phyloP scores from a whole-genome alignment of 768 basidiomycete genomes.

The Russula ochroleuca region DNA sequence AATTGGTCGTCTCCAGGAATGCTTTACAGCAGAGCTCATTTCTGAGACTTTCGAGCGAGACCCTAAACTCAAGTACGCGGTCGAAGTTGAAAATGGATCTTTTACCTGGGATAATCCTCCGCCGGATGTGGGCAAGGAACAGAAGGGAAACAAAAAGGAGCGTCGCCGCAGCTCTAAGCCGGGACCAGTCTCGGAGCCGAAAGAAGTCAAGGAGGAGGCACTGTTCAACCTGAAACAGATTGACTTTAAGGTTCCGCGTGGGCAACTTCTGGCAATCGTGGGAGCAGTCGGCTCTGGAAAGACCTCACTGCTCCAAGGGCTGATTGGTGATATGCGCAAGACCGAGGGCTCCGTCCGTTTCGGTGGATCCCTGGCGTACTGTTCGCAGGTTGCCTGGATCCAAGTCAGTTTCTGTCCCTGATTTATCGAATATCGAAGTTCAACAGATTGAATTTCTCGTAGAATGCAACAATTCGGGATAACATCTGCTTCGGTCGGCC shows the following conservation, averaged over 20 bases:
- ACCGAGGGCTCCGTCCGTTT: constrained; percentile 63
- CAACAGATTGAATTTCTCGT: background rate
- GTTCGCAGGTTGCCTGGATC: constrained; percentile 88
- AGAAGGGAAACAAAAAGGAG: constrained; percentile 25
- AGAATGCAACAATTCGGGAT: constrained; percentile 83
- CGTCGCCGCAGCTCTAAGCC: constrained; percentile 19
- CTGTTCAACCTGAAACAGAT: constrained; percentile 66
- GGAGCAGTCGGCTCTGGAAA: constrained; percentile 71
- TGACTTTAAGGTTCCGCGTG: constrained; percentile 63
- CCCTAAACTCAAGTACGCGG: constrained; percentile 51
- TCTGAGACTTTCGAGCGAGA: constrained; percentile 56
- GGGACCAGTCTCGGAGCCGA: constrained; percentile 21
- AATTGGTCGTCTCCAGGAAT: constrained; percentile 64
- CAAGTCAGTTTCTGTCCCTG: constrained; percentile 42
- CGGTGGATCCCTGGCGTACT: constrained; percentile 76
- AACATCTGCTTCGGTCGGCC: constrained; percentile 86
- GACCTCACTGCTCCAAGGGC: constrained; percentile 64
- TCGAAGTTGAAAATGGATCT: constrained; percentile 61
- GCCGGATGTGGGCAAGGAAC: constrained; percentile 38
- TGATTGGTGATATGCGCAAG: constrained; percentile 81
- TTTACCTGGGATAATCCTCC: constrained; percentile 88
- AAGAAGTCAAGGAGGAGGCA: constrained; percentile 36
- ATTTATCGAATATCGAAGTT: constrained; percentile 14
- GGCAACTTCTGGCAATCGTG: constrained; percentile 79
- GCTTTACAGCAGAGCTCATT: constrained; percentile 80